Conservation (phyloP, 1,139 yeast species). For the Blastobotrys capitulatus region DNA sequence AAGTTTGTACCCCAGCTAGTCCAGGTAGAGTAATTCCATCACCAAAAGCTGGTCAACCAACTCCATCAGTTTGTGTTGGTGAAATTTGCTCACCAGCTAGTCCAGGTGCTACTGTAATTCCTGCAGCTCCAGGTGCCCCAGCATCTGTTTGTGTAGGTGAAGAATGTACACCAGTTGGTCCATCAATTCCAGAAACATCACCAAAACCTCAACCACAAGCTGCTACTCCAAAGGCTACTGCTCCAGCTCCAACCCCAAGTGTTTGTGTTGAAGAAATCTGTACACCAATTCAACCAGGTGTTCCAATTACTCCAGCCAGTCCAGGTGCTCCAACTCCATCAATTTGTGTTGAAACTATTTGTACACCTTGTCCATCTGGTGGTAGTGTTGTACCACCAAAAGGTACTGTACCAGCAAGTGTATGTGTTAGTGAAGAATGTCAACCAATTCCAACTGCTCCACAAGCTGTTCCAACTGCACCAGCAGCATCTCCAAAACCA, state of each 20-base stretch:
- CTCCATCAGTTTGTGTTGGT: not conserved
- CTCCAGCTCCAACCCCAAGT: not conserved
- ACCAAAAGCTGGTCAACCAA: not conserved
- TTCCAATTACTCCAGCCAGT: not conserved
- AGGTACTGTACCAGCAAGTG: slow-evolving; percentile 1
- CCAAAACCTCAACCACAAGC: not conserved
- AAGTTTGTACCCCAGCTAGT: not conserved
- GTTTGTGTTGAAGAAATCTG: not conserved
- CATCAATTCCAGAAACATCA: not conserved
- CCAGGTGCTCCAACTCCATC: slow-evolving; percentile 1
- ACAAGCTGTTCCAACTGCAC: too few species aligned
- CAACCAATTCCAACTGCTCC: not conserved
- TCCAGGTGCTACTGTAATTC: not conserved
- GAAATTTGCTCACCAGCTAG: not conserved
- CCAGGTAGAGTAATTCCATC: not conserved
- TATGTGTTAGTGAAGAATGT: not conserved
- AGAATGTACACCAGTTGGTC: not conserved
- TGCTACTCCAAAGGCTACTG: not conserved
- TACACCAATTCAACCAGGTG: not conserved
- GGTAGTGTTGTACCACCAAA: too few species aligned
- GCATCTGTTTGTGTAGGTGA: not conserved
- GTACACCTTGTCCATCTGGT: not conserved
- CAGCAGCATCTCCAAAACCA: not conserved
- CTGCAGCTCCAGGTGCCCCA: not conserved
- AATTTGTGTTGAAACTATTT: not conserved